Base-by-base conservation (phyloP, 225 moss, liverwort and hornwort genomes). In the Ulota crispa region DNA sequence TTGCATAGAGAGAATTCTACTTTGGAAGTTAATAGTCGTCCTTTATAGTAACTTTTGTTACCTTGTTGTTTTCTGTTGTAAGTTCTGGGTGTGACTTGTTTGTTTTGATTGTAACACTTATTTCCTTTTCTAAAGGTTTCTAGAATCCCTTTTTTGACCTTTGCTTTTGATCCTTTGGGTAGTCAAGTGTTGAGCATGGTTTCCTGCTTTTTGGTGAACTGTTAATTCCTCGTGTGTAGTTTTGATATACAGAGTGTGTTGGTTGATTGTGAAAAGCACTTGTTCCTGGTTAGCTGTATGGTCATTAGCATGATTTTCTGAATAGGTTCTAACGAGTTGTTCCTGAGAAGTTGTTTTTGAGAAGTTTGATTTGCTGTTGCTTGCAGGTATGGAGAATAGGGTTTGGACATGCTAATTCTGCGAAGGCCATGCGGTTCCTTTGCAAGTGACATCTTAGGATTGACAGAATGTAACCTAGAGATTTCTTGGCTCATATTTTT, bases 331-430 rank as follows among this genome's bases (percentile, higher is more conserved):
- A 43, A 13, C 13, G 13, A 43, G 3, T 13, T 43, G 43, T 43
- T 43, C 13, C 13, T 43, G 13, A 43, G 13, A 13, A 13, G 0
- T 13, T 45, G 4, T 43, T 45, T 83, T 34, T 56, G 14, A 14
- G 54, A 32, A 7, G 7, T 47, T 81, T 20, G 73, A 77, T 10
- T 64, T 72, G 54, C 4, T 42, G 68, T 39, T 84, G 64, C 50
- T 75, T 78, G 78, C 81, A 84, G 87, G 39, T 52, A 15, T 78
- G 31, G 45, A 56, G 78, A 81, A 31, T 43, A 31, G 2, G 16
- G 31, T 41, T 31, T 31, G 56, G 73, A 36, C 37, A 64, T 65
- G 37, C 37, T 31, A n/a, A 2, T 9, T 73, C 34, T 77, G 77
- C 41, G 68, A 69, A 81, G 45, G 47, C 69, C 43, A 74, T 36